Base-by-base conservation (phyloP, 2,329 filamentous ascomycete genomes). In the Aspergillus brasiliensis region DNA sequence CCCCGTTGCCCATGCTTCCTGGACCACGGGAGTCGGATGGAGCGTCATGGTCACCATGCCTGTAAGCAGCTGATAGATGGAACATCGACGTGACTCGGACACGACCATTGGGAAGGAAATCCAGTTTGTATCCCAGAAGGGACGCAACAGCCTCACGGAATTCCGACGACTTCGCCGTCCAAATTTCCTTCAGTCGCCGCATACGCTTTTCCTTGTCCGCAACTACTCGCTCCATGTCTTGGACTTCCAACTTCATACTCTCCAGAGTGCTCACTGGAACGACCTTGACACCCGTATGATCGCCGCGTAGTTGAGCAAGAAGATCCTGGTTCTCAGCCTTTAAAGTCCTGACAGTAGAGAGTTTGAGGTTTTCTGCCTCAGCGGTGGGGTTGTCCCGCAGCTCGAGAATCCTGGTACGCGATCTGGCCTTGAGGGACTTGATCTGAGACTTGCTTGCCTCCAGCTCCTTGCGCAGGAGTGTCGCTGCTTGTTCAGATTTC, bases 31-130 rank as follows among this genome's bases (percentile, higher is more conserved):
- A 69, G 73, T 91, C 86, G 71, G 90, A 88, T 57, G 90, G 86
- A 6, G 83, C 73, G 74, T 86, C 78, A 1, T 65, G 57, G 56
- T 77, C 73, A 8, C 77, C 77, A 52, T 79, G 77, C 52, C 77
- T 67, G 58, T 79, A 79, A 10, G 74, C 76, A 62, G 77, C 76
- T 2, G 86, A 88, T 0, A 92, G 89, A 72, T 90, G 91, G 72
- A 94, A 96, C 65, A 94, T 90, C 61, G 85, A 90, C 57, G 94
- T 96, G 21, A 97, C 91, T 31, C 92, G 89, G 78, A 97, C 96
- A 70, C 96, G 94, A 44, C 95, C 95, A 74, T 97, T 97, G n/a
- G 93, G 92, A 74, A 97, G 89, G 74, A 99, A 98, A 31, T 95
- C 92, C 11, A 98, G 87, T 56, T 94, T 94, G 90, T 93, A 99